Conservation (phyloP, 352 stramenopile genomes). For the Pythium rhizo-oryzae region DNA sequence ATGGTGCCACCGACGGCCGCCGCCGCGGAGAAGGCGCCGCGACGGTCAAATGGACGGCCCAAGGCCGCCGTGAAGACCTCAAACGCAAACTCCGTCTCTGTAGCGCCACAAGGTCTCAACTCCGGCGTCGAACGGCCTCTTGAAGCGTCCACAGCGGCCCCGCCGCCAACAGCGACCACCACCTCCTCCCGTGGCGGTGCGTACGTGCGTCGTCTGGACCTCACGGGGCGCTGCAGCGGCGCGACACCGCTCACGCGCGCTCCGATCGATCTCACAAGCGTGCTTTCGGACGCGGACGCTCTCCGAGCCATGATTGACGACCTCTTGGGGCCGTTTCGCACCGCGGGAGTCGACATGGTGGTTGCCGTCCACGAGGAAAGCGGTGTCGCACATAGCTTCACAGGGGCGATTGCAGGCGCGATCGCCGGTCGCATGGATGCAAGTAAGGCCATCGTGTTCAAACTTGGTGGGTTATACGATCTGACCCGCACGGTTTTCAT, state of each 20-base stretch:
- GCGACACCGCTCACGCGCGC: slow-evolving; percentile 35
- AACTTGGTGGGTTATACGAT: no score
- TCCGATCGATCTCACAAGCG: slow-evolving; percentile 40
- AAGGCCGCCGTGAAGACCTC: not conserved
- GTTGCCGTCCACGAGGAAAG: slow-evolving; percentile 41
- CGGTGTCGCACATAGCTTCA: slow-evolving; percentile 32
- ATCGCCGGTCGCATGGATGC: slow-evolving; percentile 46
- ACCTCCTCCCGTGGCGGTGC: not conserved
- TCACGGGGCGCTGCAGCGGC: slow-evolving; percentile 40
- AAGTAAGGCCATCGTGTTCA: slow-evolving; percentile 25
- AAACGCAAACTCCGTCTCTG: not conserved
- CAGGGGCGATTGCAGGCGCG: slow-evolving; percentile 44
- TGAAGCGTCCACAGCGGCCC: not conserved
- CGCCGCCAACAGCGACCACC: not conserved
- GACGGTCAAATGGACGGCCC: slow-evolving; percentile 1
- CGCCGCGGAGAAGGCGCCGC: slow-evolving; percentile 8
- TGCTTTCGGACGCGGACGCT: slow-evolving; percentile 37
- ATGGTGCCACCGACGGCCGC: not conserved
- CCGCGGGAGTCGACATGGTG: slow-evolving; percentile 47
- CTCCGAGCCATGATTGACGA: slow-evolving; percentile 44
- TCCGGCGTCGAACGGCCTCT: not conserved
- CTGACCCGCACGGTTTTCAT: not conserved
- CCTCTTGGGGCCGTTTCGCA: slow-evolving; percentile 46
- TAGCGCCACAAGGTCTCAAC: not conserved
- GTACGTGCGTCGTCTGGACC: slow-evolving; percentile 49